Base-by-base conservation (phyloP, 257 asterid species). In the Pogostemon cablin region DNA sequence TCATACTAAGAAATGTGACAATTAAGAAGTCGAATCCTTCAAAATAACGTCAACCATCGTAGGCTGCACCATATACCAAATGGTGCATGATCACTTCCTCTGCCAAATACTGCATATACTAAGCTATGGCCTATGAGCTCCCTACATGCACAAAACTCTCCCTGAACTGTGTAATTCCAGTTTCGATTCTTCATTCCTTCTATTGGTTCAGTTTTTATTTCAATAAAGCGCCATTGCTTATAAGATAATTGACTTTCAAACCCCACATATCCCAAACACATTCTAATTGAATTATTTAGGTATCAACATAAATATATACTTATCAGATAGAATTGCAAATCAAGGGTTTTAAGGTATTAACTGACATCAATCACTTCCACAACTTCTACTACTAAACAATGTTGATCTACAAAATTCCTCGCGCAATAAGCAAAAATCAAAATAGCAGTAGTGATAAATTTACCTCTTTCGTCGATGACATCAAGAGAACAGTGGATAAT, bases 401-500 rank as follows among this genome's bases (percentile, higher is more conserved):
- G 61, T 15, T 55, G 58, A 65, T 71, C 68, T 38, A 48, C 64
- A 40, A 47, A 72, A 72, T 53, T 48, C 42, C 39, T 60, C 47
- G 58, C 5, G 15, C 15, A 42, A 48, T 7, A 15, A 17, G 65
- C 62, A 76, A 52, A 60, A 67, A 20, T 6, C 42, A n/a, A 67
- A 47, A 42, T 5, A 59, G 67, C 46, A 63, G 17, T 44, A 68
- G 2, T 34, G 37, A 62, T 0, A 64, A 62, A 41, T 37, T 35
- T 15, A 91, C 98, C 99, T 90, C 97, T 83, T 79, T 91, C 99
- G 68, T 95, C 99, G 15, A 95, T 89, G 58, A 91, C 97, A 62
- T 95, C 99, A 40, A 95, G 98, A 68, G 99, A 95, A 76, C 99
- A 91, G 60, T 95, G 99, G 42, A 95, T 93, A 20, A 95, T 95